Evolutionary conservation across 768 basidiomycete species (phyloP), one percentile per base, ranked within the genome.

Genomic region (Hygrophoropsis aurantiaca): DNA sequence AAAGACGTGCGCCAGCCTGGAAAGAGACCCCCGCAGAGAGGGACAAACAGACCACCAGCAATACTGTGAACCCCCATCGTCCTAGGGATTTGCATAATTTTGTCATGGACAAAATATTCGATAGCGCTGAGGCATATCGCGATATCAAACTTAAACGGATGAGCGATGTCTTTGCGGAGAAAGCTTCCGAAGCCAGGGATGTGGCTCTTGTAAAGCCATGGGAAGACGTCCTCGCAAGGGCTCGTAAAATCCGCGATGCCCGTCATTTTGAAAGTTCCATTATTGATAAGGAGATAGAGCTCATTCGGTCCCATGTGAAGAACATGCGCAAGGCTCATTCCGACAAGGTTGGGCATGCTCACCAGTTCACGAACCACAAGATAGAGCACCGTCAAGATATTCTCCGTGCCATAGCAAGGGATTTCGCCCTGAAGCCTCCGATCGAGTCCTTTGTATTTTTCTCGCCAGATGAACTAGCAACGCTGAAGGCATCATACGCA

Each of bases 401-500:
- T 10, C 57, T 80, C 5, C 72, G 80, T 15, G 39, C 49, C 4
- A 53, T 77, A 23, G 79, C 81, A 2, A 58, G 59, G 40, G 53
- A 60, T n/a, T 81, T 80, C 50, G 48, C 57, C 8, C 54, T 62
- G 9, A 51, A 42, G 5, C 77, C 76, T 1, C 35, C 46, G 5
- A 40, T 48, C 58, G 59, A 34, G 59, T 71, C 45, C 57, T 60
- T 34, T 62, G 68, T 51, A 11, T 44, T 37, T 30, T 52, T 54
- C 40, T 54, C 53, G 27, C 58, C 56, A 5, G 60, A 53, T 3
- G 52, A 62, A 15, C 59, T 73, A 2, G 57, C 60, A 9, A 60
- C 67, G 3, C 47, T 81, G 40, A 73, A 72, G 51, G 80, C 79
- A 8, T 79, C 79, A 19, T 79, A 71, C 44, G 79, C 78, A 0